Evolutionary conservation across 176 grass and related monocot species (phyloP), one percentile per base, ranked within the genome.

Genomic region (Canna indica): DNA sequence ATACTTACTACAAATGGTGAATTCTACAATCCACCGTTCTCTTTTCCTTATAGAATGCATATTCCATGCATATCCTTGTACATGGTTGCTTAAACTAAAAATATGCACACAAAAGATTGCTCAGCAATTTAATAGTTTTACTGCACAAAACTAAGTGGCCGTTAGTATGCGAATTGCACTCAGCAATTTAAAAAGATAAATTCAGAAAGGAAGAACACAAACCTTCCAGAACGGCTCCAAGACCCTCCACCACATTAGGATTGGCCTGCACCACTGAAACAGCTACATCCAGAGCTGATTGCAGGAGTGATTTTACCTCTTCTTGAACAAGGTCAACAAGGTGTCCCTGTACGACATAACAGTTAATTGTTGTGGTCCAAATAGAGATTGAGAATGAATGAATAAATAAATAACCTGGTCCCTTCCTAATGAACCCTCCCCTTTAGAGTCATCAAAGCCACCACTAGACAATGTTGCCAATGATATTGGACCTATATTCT

Each of bases 221-320:
- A 90, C 95, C 95, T 94, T 99, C 95, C 83, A 99, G 82, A 80
- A 90, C 90, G 59, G 95, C 90, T 74, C 90, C 95, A 63, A 99
- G 95, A 35, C 95, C 95, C 78, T 94, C 95, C 33, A 99, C 78
- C 72, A 94, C 87, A 50, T 66, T 72, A 64, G 95, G 90, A 84
- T 99, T 99, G 59, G 95, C 87, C 26, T 82, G 89, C 11, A 99
- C 62, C 48, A 94, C 95, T 35, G 86, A 99, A 82, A 90, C 87
- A 86, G 95, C 95, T 76, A 94, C 95, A 76, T 94, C 87, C 63
- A 94, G 90, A 15, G 87, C 84, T 12, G 90, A 94, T 76, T 99
- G 95, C 57, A 99, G 64, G 73, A 94, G 77, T 44, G 29, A 3
- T 90, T 90, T 99, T 60, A 99, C 90, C 78, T 99, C 95, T 73